Percentiles rank a stretch among this genome's conserved stretches.
These are phyloP conservation scores for Micromonas commoda DNA, from an alignment of 139 green algal genomes.

Conservation along the genomic window DNA sequence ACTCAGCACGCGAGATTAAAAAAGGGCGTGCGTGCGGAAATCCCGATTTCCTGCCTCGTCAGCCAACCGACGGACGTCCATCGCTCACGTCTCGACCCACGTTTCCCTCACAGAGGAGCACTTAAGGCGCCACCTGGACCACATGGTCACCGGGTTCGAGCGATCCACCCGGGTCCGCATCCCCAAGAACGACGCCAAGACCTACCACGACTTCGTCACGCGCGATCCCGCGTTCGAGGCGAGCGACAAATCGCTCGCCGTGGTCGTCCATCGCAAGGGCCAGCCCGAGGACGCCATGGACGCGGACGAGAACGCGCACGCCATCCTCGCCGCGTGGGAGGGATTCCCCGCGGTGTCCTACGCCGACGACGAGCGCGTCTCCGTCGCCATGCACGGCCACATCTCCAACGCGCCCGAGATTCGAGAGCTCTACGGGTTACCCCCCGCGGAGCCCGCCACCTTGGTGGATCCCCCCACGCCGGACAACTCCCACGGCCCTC, in stretches of 20 bases:
- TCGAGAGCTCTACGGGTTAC: not conserved
- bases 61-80: too few species aligned
- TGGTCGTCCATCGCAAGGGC: not conserved
- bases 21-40: too few species aligned
- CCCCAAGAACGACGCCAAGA: not conserved
- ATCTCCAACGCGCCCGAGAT: not conserved
- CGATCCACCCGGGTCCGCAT: not conserved
- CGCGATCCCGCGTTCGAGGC: not conserved
- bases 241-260: not conserved
- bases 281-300: too few species aligned
- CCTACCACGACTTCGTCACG: not conserved
- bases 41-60: too few species aligned
- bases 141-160: not conserved
- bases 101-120: not conserved
- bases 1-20: too few species aligned
- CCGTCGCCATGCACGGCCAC: not conserved
- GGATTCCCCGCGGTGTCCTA: not conserved
- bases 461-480: too few species aligned
- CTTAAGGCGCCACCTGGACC: not conserved
- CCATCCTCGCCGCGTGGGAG: not conserved
- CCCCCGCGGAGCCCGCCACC: not conserved
- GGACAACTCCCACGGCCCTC: too few species aligned
- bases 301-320: too few species aligned
- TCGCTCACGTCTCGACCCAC: too few species aligned
- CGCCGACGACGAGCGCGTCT: too few species aligned